Evolutionary conservation across 768 basidiomycete genomes (phyloP), one percentile per base, ranked within the genome.

Genomic region (Lentinula raphanica): DNA sequence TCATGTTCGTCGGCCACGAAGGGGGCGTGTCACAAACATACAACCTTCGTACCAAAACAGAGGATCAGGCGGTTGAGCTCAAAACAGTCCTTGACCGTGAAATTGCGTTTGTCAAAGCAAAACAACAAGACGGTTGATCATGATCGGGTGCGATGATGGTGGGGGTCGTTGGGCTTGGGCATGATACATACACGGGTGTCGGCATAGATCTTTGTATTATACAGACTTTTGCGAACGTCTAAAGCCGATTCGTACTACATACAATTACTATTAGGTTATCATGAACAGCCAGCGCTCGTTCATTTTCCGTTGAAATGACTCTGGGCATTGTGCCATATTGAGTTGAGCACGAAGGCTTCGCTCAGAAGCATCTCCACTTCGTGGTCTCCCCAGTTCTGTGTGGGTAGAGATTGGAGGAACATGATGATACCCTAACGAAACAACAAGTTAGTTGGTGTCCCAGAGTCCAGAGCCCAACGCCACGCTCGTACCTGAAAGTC

Each of bases 391-490:
- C 97, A 99, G 56, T 83, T 85, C 68, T 94, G 92, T 5, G 93
- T 95, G 13, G 93, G 93, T 3, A 93, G 79, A 1, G 90, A 93
- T 69, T 95, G 93, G 12, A 99, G 79, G 75, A 97, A 99, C 90
- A 99, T 98, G 70, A 99, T 98, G 69, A 98, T 95, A 58, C 93
- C 94, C 96, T 98, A n/a, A n/a, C n/a, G n/a, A n/a, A n/a, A 63
- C 9, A 42, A 53, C 55, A 46, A 29, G 53, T 44, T 51, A 44
- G 42, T 57, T 11, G 17, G 9, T 44, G 17, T 23, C 31, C 19
- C 49, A 27, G 49, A n/a, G n/a, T n/a, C n/a, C n/a, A n/a, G n/a
- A n/a, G n/a, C n/a, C n/a, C n/a, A n/a, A n/a, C n/a, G n/a, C n/a
- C n/a, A n/a, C n/a, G n/a, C n/a, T n/a, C 79, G 67, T 62, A 91